A percentile compares a stretch with the other conserved stretches of the same genome.
Conservation (phyloP, 2,329 filamentous ascomycete genomes). For the Fusarium incarnatum region DNA sequence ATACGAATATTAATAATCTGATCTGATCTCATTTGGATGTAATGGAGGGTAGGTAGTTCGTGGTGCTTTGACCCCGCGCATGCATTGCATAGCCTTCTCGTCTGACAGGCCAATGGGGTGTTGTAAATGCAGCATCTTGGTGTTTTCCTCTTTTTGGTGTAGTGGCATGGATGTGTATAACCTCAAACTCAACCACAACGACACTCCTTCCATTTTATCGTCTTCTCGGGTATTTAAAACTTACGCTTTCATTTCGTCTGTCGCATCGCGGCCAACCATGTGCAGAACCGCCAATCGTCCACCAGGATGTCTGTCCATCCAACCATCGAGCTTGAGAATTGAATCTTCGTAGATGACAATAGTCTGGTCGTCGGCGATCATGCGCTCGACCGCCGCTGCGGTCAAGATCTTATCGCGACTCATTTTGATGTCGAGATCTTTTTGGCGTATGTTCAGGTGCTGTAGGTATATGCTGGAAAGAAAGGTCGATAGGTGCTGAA, state of each 20-base stretch:
- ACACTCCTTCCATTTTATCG: background rate
- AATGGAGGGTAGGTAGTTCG: conserved; percentile 1
- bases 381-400: conserved; percentile 58
- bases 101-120: conserved; percentile 28
- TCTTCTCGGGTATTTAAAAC: conserved; percentile 11
- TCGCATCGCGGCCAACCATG: conserved; percentile 57
- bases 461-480: background rate
- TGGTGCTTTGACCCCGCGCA: conserved; percentile 8
- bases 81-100: background rate
- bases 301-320: conserved; percentile 70
- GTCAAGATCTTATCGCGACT: conserved; percentile 58
- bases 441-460: background rate
- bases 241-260: conserved; percentile 53
- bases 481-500: conserved; percentile 1
- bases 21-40: background rate
- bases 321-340: conserved; percentile 67
- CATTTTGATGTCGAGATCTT: conserved; percentile 35
- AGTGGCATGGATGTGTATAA: background rate
- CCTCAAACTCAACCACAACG: conserved; percentile 1
- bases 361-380: conserved; percentile 66
- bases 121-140: background rate
- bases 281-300: conserved; percentile 69
- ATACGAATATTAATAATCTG: conserved; percentile 27
- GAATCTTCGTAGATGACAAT: conserved; percentile 68
- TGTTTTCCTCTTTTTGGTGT: conserved; percentile 9